Base-by-base conservation (phyloP, 495 filamentous ascomycete genomes). In the Pyrenula aspistea region DNA sequence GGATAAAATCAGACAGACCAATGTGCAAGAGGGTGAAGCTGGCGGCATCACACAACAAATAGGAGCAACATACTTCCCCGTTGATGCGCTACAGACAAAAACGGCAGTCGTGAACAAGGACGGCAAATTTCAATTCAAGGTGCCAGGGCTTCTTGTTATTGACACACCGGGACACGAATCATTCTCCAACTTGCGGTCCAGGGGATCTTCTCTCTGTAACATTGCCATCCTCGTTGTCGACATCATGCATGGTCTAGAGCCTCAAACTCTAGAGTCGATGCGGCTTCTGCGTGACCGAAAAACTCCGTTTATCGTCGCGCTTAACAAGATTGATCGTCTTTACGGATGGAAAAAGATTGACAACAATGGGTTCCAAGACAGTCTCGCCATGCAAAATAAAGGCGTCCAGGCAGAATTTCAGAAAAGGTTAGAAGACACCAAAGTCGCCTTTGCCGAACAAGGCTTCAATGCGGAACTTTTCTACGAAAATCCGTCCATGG, bases 1-100 rank as follows among this genome's bases (percentile, higher is more conserved):
- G 55, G 94, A 99, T 77, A 97, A 97, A 77, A 92, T 99, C 66
- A 87, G 94, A 59, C 91, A 96, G 72, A 99, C 94, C 53, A 97
- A 97, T 66, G 94, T 99, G 23, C 94, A 99, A 68, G 94, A 97
- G 72, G 94, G 94, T 58, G 94, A 99, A 84, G 94, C 94, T 47
- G 94, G 94, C 74, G 94, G 94, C 86, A 99, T 99, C 64, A 99
- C 94, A 15, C 94, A 99, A 73, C 94, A 99, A 72, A 99, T 99
- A 67, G 94, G 94, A 83, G 94, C 94, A 50, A 99, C 94, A 15
- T 99, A 97, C 73, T 99, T 99, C 82, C 94, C 94, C 20, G 89
- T 92, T 55, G 93, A 97, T 55, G 88, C 94, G 55, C 82, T 99
- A 67, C 76, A 80, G 68, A 81, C 87, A 64, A 99, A 99, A 81